Conservation (phyloP, 2,329 filamentous ascomycete genomes). For the Ophiosphaerella herpotricha region DNA sequence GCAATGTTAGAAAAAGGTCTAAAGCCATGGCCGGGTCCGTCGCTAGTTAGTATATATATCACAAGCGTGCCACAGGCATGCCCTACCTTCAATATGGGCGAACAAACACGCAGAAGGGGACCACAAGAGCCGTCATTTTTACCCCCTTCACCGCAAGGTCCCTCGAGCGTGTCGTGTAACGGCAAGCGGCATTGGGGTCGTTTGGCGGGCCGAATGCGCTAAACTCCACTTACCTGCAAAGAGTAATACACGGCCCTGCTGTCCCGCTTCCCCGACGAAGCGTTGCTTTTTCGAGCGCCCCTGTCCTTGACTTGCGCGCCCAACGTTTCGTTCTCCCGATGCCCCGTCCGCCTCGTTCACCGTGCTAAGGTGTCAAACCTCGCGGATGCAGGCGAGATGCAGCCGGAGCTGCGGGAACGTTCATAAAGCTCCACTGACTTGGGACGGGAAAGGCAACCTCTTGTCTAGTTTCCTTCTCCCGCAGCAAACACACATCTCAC, state of each 20-base stretch:
- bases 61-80: conserved; percentile 20
- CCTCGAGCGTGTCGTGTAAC: conserved; percentile 31
- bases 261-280: conserved; percentile 30
- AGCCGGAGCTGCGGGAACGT: conserved; percentile 25
- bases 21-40: conserved; percentile 26
- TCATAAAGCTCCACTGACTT: conserved; percentile 21
- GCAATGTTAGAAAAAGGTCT: conserved; percentile 22
- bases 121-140: conserved; percentile 33
- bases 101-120: conserved; percentile 31
- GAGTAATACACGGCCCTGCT: conserved; percentile 14
- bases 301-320: conserved; percentile 17
- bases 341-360: conserved; percentile 35
- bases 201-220: conserved; percentile 34
- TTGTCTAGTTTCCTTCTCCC: conserved; percentile 4
- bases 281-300: conserved; percentile 23
- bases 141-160: conserved; percentile 36
- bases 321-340: conserved; percentile 30
- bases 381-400: conserved; percentile 25
- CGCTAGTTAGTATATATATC: conserved; percentile 27
- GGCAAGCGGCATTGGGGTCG: conserved; percentile 29
- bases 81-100: conserved; percentile 18
- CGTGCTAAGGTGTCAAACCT: conserved; percentile 21
- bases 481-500: conserved; percentile 1
- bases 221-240: conserved; percentile 12
- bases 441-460: conserved; percentile 12